Evolutionary conservation across 78 protist species (phyloP).

Genomic region (Guillardia theta): DNA sequence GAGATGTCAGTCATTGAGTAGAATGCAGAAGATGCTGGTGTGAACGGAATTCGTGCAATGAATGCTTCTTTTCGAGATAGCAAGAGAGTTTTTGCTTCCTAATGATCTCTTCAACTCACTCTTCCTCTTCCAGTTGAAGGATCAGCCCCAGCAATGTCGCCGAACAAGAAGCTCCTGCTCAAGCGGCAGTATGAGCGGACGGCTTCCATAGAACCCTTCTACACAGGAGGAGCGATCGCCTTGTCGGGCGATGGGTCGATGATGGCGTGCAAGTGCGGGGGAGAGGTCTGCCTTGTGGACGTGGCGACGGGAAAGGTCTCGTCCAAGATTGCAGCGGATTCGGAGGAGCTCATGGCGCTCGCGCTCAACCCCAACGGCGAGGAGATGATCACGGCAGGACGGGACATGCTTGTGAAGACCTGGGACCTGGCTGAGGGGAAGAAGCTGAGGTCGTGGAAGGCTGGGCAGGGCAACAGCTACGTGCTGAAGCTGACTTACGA

Average conservation of each 20-base stretch:
- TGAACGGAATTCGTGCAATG: too few relatives aligned
- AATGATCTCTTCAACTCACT: too few relatives aligned
- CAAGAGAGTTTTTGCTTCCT: too few relatives aligned
- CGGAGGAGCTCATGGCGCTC: not conserved
- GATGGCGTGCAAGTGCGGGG: not conserved
- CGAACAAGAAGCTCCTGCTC: not conserved
- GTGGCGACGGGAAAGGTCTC: not conserved
- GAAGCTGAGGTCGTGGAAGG: not conserved
- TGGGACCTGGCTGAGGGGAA: not conserved
- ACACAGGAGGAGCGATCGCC: slow-evolving; percentile 23
- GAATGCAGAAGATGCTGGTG: too few relatives aligned
- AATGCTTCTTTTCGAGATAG: too few relatives aligned
- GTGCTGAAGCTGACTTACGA: slow-evolving; percentile 41
- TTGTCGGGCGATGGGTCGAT: not conserved
- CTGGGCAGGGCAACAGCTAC: slow-evolving; percentile 48
- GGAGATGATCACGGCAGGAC: slow-evolving; percentile 4
- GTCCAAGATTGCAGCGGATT: not conserved
- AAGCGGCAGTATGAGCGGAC: not conserved
- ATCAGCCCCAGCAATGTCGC: too few relatives aligned
- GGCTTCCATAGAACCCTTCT: not conserved
- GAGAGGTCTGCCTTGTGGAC: not conserved
- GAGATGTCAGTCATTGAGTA: too few relatives aligned
- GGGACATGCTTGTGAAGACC: not conserved
- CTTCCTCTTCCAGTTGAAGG: too few relatives aligned
- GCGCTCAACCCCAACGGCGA: not conserved